Percentiles rank a stretch among this genome's conserved stretches.
Conservation (phyloP, 331 rosid species). For the Saraca asoca region DNA sequence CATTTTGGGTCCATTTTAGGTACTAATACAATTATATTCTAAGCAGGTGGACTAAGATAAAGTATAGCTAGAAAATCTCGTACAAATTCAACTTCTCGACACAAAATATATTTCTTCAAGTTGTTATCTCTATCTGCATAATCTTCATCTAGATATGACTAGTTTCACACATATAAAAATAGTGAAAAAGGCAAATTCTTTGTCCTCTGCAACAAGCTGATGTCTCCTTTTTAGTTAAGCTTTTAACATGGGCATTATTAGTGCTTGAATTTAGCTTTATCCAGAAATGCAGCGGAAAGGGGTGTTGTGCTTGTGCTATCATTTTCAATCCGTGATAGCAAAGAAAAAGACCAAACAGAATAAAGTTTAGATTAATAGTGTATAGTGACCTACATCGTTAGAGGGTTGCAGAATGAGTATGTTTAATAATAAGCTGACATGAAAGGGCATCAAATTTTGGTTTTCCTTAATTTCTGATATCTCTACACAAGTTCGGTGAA, state of each 20-base stretch:
- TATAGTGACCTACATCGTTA: conserved; percentile 23
- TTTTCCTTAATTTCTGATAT: too few relatives aligned
- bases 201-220: too few relatives aligned
- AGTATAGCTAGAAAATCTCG: not conserved
- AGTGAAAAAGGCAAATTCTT: too few relatives aligned
- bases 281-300: conserved; percentile 36
- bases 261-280: conserved; percentile 29
- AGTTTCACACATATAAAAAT: too few relatives aligned
- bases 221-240: too few relatives aligned
- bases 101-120: too few relatives aligned
- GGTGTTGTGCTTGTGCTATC: conserved; percentile 34
- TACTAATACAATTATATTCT: conserved; percentile 8
- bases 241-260: not conserved
- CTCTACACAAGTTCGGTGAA: conserved; percentile 1
- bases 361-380: conserved; percentile 21
- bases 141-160: too few relatives aligned
- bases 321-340: too few relatives aligned
- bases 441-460: conserved; percentile 38
- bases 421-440: not conserved
- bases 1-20: conserved; percentile 17
- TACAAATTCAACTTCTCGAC: not conserved
- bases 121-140: too few relatives aligned
- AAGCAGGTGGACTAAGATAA: not conserved
- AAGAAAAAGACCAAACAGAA: conserved; percentile 38
- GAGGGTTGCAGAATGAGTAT: conserved; percentile 29